Evolutionary conservation across 2,329 filamentous ascomycete genomes (phyloP).

Genomic region (Diaporthe ampelina): DNA sequence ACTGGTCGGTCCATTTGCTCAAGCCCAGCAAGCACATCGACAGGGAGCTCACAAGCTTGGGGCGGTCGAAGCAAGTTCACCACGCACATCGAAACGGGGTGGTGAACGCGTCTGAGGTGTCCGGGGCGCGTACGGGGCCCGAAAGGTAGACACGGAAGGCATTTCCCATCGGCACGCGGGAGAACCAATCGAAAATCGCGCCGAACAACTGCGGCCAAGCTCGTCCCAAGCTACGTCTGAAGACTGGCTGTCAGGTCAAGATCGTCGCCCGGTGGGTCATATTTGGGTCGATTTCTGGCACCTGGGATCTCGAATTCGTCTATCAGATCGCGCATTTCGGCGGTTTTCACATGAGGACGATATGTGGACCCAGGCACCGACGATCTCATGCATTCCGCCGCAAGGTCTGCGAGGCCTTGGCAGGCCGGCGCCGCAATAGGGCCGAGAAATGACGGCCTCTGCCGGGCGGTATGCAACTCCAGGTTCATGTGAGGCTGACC

Average conservation of each 20-base stretch:
- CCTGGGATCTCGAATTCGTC: not conserved
- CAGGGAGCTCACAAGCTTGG: too few species aligned
- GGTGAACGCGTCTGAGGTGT: not conserved
- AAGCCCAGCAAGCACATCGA: not conserved
- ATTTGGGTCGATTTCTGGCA: not conserved
- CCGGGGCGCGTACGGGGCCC: not conserved
- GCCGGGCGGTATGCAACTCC: not conserved
- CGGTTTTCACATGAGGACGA: not conserved
- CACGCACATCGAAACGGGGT: too few species aligned
- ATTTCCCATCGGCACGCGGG: not conserved
- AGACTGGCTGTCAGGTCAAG: not conserved
- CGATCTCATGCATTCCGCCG: not conserved
- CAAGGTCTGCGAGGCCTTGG: not conserved
- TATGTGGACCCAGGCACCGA: not conserved
- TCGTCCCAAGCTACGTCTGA: not conserved
- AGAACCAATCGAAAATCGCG: not conserved
- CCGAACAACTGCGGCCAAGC: not conserved
- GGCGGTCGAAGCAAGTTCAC: not conserved
- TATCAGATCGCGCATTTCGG: not conserved
- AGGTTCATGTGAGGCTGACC: not conserved
- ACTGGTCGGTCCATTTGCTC: not conserved
- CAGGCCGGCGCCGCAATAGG: not conserved
- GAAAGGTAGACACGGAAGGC: not conserved
- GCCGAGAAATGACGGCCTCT: conserved; percentile 14
- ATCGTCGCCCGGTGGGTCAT: not conserved